A percentile compares a stretch with the other conserved stretches of the same genome.
Evolutionary conservation across 1,139 yeast genomes (phyloP).

Genomic region (Debaryomyces coudertii): DNA sequence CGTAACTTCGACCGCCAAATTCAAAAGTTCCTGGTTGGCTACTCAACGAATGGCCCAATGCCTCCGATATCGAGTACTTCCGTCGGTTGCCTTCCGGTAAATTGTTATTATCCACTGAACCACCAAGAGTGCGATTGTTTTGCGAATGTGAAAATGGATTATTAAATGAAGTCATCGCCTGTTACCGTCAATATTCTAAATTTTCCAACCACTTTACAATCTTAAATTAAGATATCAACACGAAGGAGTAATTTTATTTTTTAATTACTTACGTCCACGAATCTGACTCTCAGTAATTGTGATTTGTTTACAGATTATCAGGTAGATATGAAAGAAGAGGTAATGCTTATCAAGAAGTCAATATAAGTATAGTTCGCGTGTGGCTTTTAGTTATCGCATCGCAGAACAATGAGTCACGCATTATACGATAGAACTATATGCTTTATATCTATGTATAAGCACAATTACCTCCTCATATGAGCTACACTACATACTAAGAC

Average conservation of each 20-base stretch:
- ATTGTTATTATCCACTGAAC: not conserved
- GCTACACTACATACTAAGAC: not conserved
- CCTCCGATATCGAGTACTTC: slow-evolving; percentile 31
- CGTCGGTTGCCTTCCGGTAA: slow-evolving; percentile 13
- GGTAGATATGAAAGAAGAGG: not conserved
- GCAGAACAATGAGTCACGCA: slow-evolving; percentile 1
- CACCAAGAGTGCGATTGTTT: not conserved
- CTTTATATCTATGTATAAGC: not conserved
- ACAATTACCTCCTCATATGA: not conserved
- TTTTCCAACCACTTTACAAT: not conserved
- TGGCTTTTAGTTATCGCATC: slow-evolving; percentile 4
- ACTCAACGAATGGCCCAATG: slow-evolving; percentile 25
- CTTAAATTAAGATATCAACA: not conserved
- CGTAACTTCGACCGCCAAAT: slow-evolving; percentile 50
- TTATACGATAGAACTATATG: not conserved
- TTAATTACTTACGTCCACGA: not conserved
- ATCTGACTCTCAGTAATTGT: not conserved
- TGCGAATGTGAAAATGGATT: slow-evolving; percentile 6
- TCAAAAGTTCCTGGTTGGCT: slow-evolving; percentile 37
- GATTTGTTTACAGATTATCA: not conserved
- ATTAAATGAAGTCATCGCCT: slow-evolving; percentile 5
- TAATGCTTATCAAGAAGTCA: slow-evolving; percentile 1
- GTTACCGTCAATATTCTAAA: not conserved
- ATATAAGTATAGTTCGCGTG: not conserved
- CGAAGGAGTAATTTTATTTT: not conserved